phyloP scores from a whole-genome alignment of 257 asterid species.

The Perilla frutescens region DNA sequence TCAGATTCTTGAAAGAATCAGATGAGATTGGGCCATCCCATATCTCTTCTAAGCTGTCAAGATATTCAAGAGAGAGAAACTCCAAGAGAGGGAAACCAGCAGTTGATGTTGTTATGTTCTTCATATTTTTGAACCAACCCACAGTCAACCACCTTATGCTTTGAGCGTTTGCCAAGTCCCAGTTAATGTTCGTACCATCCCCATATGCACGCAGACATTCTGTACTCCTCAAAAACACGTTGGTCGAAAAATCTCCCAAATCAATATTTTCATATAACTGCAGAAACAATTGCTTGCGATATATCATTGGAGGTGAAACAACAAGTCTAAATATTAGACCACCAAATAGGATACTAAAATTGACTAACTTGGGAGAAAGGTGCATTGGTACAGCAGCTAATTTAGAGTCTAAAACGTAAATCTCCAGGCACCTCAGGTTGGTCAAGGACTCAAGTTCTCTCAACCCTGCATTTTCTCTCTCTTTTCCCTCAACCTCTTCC shows the following conservation, averaged over 20 bases:
- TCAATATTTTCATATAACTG: background rate
- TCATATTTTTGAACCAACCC: background rate
- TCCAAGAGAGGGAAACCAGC: background rate
- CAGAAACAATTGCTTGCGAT: background rate
- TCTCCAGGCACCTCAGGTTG: background rate
- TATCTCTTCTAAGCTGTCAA: background rate
- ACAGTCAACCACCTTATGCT: background rate
- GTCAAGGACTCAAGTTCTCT: constrained; percentile 4
- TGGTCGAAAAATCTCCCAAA: background rate
- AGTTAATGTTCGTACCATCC: background rate
- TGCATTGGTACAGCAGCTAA: background rate
- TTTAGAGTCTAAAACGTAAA: background rate
- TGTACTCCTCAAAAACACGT: background rate
- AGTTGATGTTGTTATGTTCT: background rate
- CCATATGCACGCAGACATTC: background rate
- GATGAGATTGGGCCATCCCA: background rate
- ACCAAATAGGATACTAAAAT: background rate
- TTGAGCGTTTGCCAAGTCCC: background rate
- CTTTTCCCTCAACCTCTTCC: constrained; percentile 6
- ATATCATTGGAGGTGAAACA: too few species aligned
- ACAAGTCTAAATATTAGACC: too few species aligned
- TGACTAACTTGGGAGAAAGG: constrained; percentile 2
- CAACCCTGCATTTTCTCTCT: background rate
- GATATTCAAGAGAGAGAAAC: background rate
- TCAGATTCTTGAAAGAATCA: background rate